Evolutionary conservation across 2,329 filamentous ascomycete species (phyloP), one percentile per base, ranked within the genome.

Genomic region (Aspergillus sp.): DNA sequence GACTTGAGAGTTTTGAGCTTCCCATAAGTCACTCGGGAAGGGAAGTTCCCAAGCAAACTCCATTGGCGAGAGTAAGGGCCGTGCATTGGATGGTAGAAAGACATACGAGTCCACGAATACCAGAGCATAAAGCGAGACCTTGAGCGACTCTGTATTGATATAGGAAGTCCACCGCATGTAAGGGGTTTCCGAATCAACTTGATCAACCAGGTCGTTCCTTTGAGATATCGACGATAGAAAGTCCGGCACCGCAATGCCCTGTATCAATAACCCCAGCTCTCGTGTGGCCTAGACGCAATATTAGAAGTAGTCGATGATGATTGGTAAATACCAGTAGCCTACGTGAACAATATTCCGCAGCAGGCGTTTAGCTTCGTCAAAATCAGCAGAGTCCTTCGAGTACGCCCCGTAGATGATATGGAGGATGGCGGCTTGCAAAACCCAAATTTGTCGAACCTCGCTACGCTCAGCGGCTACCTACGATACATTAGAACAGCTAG

Each of bases 1-100:
- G 6, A 61, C 51, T 8, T 61, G 34, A 5, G 70, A 59, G 4
- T 65, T 63, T 18, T 67, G 62, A 7, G 71, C 68, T 36, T 72
- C 70, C 71, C 71, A 74, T 2, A 73, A 60, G 3, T 56, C 42
- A 3, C 53, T 60, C 2, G 69, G 63, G 5, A 66, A 64, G 0
- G 71, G 71, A 2, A 74, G 57, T n/a, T 73, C 71, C 71, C 71
- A 74, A 38, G 67, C 70, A 36, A 74, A 62, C 47, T 73, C 71
- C 39, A 72, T 64, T 0, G 71, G 60, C 2, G 68, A 72, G 20
- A 69, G 64, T 6, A 71, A 41, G 6, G 68, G 61, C 1, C 71
- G 64, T 17, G 64, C 60, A 42, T 72, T 74, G 53, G 68, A 71
- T 6, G 70, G 64, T 8, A 62, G 64, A 24, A 68, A 68, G 2